These are phyloP conservation scores for Exophiala spinifera DNA, from an alignment of 2,329 filamentous ascomycete species.

Conservation along the genomic window DNA sequence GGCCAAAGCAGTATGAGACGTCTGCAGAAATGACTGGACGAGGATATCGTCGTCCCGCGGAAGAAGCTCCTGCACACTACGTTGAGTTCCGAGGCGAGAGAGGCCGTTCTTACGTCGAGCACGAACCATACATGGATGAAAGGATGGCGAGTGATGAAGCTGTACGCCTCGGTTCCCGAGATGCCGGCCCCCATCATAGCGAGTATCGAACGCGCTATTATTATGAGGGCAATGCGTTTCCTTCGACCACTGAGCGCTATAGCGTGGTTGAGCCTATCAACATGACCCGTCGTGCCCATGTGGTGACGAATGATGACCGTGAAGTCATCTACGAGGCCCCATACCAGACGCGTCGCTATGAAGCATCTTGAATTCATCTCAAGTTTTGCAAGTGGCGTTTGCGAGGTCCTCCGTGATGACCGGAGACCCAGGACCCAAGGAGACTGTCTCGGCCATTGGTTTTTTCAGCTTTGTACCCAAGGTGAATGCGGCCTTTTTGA, in stretches of 20 bases:
- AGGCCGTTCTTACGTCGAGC: not conserved
- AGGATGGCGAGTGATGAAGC: not conserved
- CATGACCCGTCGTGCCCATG: not conserved
- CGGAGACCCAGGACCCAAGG: too few species aligned
- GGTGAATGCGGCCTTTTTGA: not conserved
- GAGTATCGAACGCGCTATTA: not conserved
- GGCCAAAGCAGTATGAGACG: not conserved
- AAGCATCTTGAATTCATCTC: not conserved
- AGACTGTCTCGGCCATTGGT: not conserved
- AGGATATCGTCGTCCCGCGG: not conserved
- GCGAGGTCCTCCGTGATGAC: not conserved
- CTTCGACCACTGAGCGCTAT: not conserved
- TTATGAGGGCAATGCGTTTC: not conserved
- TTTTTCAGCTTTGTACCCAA: not conserved
- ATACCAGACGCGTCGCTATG: not conserved
- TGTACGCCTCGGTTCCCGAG: not conserved
- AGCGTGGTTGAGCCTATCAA: not conserved
- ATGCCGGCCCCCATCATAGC: not conserved
- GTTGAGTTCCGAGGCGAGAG: not conserved
- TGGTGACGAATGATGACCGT: not conserved
- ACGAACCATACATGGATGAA: not conserved
- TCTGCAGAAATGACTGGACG: not conserved
- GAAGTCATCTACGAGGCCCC: not conserved
- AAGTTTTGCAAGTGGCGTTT: too few species aligned
- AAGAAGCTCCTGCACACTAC: not conserved